These are phyloP conservation scores for Xylaria polymorpha DNA, from an alignment of 2,329 filamentous ascomycete species.

Conservation along the genomic window DNA sequence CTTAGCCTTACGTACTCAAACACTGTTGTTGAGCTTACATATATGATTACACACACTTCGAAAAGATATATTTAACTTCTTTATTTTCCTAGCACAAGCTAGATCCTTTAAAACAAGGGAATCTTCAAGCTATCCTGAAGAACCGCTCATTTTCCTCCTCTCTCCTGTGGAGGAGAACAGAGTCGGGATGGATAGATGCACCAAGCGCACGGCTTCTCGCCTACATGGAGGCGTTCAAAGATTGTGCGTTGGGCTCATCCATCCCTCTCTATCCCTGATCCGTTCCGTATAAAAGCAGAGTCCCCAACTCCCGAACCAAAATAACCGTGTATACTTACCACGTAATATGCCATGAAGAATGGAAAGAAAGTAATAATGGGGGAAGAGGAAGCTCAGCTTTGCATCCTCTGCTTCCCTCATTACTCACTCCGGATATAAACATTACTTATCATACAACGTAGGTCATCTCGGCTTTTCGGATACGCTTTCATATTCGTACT, in stretches of 20 bases:
- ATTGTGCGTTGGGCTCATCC: slow-evolving; percentile 11
- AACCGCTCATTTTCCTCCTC: neutral
- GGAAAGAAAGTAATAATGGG: neutral
- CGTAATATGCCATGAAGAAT: slow-evolving; percentile 12
- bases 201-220: neutral
- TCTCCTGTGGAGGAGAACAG: neutral
- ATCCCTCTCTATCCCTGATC: slow-evolving; percentile 16
- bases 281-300: slow-evolving; percentile 15
- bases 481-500: slow-evolving; percentile 18
- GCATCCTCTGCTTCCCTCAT: neutral
- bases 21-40: too few relatives aligned
- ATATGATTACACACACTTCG: neutral
- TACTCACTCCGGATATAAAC: slow-evolving; percentile 24
- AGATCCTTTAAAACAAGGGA: slow-evolving; percentile 1
- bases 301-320: slow-evolving; percentile 11
- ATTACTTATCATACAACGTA: slow-evolving; percentile 40
- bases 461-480: slow-evolving; percentile 17
- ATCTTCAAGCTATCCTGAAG: slow-evolving; percentile 15
- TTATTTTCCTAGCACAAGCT: slow-evolving; percentile 16
- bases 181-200: neutral
- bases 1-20: too few relatives aligned
- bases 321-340: slow-evolving; percentile 31
- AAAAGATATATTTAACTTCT: slow-evolving; percentile 5
- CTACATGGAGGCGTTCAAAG: neutral
- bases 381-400: neutral